A percentile compares a stretch with the other conserved stretches of the same genome.
These are phyloP conservation scores for Trametes coccinea DNA, from an alignment of 768 basidiomycete genomes.

Conservation along the genomic window DNA sequence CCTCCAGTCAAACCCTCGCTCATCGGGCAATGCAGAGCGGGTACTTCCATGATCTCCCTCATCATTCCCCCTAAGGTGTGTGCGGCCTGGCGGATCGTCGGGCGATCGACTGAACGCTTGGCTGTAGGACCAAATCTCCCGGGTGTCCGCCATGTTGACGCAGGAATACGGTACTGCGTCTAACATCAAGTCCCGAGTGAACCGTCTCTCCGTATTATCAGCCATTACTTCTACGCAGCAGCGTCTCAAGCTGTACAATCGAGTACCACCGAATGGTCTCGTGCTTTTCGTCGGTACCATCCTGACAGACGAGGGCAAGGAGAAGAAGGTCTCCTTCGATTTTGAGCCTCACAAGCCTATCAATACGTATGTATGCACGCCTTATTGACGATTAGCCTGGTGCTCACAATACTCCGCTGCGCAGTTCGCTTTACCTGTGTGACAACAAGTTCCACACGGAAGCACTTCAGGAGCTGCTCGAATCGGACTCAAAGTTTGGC, in stretches of 20 bases:
- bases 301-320: slow-evolving; percentile 97
- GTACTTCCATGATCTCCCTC: slow-evolving; percentile 98
- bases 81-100: slow-evolving; percentile 10
- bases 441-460: slow-evolving; percentile 99
- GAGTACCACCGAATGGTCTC: slow-evolving; percentile 94
- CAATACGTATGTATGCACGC: slow-evolving; percentile 75
- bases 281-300: slow-evolving; percentile 98
- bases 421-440: slow-evolving; percentile 93
- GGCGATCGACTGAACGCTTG: slow-evolving; percentile 22
- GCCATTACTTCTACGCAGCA: slow-evolving; percentile 99
- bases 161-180: slow-evolving; percentile 99
- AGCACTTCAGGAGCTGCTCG: slow-evolving; percentile 92
- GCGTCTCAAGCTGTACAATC: slow-evolving; percentile 92
- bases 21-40: slow-evolving; percentile 57
- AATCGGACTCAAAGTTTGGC: slow-evolving; percentile 96
- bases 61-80: slow-evolving; percentile 92
- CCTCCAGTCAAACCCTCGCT: slow-evolving; percentile 13
- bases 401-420: not conserved
- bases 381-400: not conserved
- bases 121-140: slow-evolving; percentile 86
- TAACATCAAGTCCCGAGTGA: slow-evolving; percentile 99
- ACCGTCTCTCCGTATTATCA: slow-evolving; percentile 94
- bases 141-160: slow-evolving; percentile 92
- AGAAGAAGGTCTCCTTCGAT: slow-evolving; percentile 98
- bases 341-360: slow-evolving; percentile 99